phyloP scores from a whole-genome alignment of 1,139 yeast species.

The Yarrowia galli region DNA sequence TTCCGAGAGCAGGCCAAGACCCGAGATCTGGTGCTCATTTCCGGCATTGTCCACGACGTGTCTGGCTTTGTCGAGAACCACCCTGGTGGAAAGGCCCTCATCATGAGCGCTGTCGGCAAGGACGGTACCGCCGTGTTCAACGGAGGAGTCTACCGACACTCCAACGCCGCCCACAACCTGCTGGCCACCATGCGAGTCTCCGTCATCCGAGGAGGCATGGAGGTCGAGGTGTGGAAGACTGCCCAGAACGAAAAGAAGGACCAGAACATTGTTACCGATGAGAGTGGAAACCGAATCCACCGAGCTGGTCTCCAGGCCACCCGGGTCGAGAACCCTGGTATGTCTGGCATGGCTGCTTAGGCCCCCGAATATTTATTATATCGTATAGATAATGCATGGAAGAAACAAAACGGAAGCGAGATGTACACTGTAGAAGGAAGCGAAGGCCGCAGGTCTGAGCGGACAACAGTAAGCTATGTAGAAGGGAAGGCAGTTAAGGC shows the following conservation, averaged over 20 bases:
- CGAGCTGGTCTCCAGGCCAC: conserved; percentile 70
- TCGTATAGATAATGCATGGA: conserved; percentile 33
- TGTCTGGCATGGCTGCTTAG: conserved; percentile 49
- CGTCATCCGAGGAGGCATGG: conserved; percentile 85
- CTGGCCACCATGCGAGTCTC: conserved; percentile 97
- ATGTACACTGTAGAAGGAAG: no score
- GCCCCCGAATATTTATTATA: conserved; percentile 30
- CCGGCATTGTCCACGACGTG: conserved; percentile 95
- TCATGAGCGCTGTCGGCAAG: conserved; percentile 87
- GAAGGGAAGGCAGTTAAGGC: no score
- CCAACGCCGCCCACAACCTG: conserved; percentile 96
- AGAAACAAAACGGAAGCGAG: neutral
- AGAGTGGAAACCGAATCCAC: conserved; percentile 61
- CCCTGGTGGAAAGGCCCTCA: conserved; percentile 96
- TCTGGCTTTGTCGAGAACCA: conserved; percentile 85
- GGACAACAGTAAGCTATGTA: neutral
- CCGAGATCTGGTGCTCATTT: conserved; percentile 75
- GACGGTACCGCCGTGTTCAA: conserved; percentile 97
- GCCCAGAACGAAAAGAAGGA: conserved; percentile 64
- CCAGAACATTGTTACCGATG: conserved; percentile 60
- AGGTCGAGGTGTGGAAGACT: conserved; percentile 78
- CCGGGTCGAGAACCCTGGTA: conserved; percentile 49
- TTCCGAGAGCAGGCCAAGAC: conserved; percentile 72
- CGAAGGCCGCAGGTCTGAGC: neutral
- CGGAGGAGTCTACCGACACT: conserved; percentile 97